Evolutionary conservation across 2,329 filamentous ascomycete genomes (phyloP).

Genomic region (Thelonectria discophora): DNA sequence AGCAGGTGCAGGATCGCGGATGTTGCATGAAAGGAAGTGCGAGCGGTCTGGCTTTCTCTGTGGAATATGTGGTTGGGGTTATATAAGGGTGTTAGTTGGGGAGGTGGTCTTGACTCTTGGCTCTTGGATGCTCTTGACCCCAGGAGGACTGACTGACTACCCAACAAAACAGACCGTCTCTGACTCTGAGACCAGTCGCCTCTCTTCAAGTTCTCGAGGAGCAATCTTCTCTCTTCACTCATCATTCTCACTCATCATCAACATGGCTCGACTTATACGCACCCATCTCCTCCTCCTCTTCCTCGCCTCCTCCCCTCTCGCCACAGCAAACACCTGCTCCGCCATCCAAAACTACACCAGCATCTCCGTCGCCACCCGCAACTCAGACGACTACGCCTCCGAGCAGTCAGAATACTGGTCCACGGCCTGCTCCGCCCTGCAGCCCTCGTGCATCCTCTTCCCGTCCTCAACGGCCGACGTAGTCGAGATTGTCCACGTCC

Average conservation of each 20-base stretch:
- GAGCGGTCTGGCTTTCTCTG: too few relatives aligned
- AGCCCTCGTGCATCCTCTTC: conserved; percentile 58
- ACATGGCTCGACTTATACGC: background rate
- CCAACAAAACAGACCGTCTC: too few relatives aligned
- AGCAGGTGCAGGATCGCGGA: too few relatives aligned
- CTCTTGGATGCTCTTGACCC: too few relatives aligned
- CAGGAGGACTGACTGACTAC: too few relatives aligned
- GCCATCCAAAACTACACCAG: conserved; percentile 8
- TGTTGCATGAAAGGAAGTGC: too few relatives aligned
- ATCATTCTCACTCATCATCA: background rate
- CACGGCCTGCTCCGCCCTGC: conserved; percentile 51
- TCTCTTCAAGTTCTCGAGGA: too few relatives aligned
- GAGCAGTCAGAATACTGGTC: conserved; percentile 59
- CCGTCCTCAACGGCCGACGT: conserved; percentile 58
- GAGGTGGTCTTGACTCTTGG: too few relatives aligned
- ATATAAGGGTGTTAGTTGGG: too few relatives aligned
- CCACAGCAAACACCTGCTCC: conserved; percentile 19
- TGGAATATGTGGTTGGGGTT: too few relatives aligned
- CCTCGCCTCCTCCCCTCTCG: background rate
- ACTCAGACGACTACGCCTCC: conserved; percentile 46
- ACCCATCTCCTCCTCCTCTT: background rate
- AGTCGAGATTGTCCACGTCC: conserved; percentile 58
- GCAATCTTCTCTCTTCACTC: too few relatives aligned
- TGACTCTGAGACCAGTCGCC: too few relatives aligned
- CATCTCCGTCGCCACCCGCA: conserved; percentile 3